phyloP scores from a whole-genome alignment of 805 yeast species.

The Starmerella bacillaris region DNA sequence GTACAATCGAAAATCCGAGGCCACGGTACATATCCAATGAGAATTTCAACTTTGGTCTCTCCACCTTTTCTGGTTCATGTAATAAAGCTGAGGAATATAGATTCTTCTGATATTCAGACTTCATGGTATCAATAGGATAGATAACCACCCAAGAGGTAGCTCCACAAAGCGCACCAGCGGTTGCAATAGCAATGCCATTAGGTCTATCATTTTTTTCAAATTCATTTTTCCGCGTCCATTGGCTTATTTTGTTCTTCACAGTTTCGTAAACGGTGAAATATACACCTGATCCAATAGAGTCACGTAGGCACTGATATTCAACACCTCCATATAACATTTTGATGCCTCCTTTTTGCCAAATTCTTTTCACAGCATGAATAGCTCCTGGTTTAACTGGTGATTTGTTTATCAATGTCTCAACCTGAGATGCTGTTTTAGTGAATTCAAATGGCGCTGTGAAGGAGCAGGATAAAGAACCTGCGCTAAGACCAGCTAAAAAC shows the following conservation, averaged over 20 bases:
- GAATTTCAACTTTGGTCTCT: conserved; percentile 19
- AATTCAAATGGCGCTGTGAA: conserved; percentile 73
- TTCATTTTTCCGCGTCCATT: conserved; percentile 15
- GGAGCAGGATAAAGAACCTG: conserved; percentile 37
- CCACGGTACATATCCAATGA: conserved; percentile 52
- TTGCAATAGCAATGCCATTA: conserved; percentile 32
- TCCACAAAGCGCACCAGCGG: conserved; percentile 72
- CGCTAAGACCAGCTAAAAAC: conserved; percentile 37
- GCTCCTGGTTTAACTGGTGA: conserved; percentile 20
- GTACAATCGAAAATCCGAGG: conserved; percentile 49
- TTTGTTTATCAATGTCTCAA: conserved; percentile 23
- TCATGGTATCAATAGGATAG: conserved; percentile 68
- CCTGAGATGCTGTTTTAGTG: conserved; percentile 64
- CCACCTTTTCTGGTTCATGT: conserved; percentile 14
- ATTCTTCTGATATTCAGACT: conserved; percentile 58
- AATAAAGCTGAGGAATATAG: conserved; percentile 45
- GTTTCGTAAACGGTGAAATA: conserved; percentile 65
- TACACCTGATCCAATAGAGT: conserved; percentile 50
- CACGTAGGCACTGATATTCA: conserved; percentile 48
- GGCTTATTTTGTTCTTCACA: conserved; percentile 34
- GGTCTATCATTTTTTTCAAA: conserved; percentile 13
- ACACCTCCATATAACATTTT: conserved; percentile 57
- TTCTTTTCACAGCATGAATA: conserved; percentile 32
- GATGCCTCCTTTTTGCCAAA: conserved; percentile 42
- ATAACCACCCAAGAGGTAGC: conserved; percentile 54